Base-by-base conservation (phyloP, 192 early-diverging fungal genomes). In the Thamnidium elegans region DNA sequence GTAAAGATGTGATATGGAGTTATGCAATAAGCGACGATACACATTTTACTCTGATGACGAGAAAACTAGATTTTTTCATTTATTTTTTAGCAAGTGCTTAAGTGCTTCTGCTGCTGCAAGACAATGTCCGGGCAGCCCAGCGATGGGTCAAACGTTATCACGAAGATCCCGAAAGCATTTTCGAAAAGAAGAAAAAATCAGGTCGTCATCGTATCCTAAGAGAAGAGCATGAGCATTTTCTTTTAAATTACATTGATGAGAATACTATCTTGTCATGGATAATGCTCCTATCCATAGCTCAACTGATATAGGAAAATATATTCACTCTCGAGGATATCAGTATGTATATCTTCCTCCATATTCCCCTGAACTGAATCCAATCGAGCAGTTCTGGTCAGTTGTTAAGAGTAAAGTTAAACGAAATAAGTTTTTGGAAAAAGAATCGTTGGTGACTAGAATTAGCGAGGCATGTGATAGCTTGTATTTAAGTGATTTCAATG, bases 231-330 rank as follows among this genome's bases (percentile, higher is more conserved):
- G 54, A 56, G 10, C 43, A 66, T 26, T 47, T 50, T 58, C 0
- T 50, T n/a, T 48, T 66, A 66, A 42, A 47, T 15, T 66, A n/a
- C 44, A 66, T 66, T 58, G 64, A 66, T 66, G 45, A 66, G 21
- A 55, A 66, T 36, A 53, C 64, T 36, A n/a, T n/a, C n/a, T n/a
- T n/a, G n/a, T n/a, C n/a, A n/a, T n/a, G n/a, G n/a, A n/a, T n/a
- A n/a, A n/a, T n/a, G n/a, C n/a, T n/a, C n/a, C n/a, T n/a, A n/a
- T n/a, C n/a, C n/a, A n/a, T n/a, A n/a, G n/a, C n/a, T n/a, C n/a
- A n/a, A n/a, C n/a, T n/a, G n/a, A n/a, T n/a, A n/a, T n/a, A n/a
- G n/a, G n/a, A n/a, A n/a, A n/a, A n/a, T n/a, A n/a, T n/a, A n/a
- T n/a, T n/a, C n/a, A n/a, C n/a, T n/a, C n/a, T n/a, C n/a, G n/a